phyloP scores from a whole-genome alignment of 148 eudicot species.

The Rhododendron williamsianum region DNA sequence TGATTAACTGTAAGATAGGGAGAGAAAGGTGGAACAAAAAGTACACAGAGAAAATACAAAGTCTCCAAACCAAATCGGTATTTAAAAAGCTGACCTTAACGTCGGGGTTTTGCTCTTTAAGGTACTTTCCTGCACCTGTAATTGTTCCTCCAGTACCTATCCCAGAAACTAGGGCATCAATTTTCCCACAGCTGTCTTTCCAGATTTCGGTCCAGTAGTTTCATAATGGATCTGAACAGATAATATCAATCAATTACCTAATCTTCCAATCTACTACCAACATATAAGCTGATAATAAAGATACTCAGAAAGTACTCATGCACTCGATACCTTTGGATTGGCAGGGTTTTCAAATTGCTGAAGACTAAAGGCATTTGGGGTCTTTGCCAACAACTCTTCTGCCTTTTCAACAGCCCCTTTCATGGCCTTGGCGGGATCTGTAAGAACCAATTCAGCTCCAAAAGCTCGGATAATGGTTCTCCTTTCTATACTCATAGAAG shows the following conservation, averaged over 20 bases:
- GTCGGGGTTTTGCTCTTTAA: conserved; percentile 73
- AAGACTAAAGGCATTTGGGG: conserved; percentile 54
- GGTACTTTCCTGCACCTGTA: conserved; percentile 73
- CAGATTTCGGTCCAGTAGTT: conserved; percentile 90
- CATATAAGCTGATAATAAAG: background rate
- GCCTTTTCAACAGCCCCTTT: conserved; percentile 48
- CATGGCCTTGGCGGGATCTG: conserved; percentile 52
- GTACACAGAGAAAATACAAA: background rate
- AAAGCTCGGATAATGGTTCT: conserved; percentile 63
- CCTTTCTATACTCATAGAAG: conserved; percentile 62
- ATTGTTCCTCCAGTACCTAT: conserved; percentile 88
- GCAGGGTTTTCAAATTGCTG: conserved; percentile 78
- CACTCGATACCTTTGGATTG: conserved; percentile 58
- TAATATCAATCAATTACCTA: background rate
- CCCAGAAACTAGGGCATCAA: conserved; percentile 71
- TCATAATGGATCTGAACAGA: conserved; percentile 63
- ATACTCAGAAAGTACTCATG: background rate
- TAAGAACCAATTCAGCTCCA: conserved; percentile 71
- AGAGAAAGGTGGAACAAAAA: background rate
- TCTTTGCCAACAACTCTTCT: conserved; percentile 53
- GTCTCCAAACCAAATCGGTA: background rate
- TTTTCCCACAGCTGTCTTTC: conserved; percentile 60
- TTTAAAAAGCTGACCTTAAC: conserved; percentile 41
- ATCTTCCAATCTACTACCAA: background rate
- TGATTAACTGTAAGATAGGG: background rate